Base-by-base conservation (phyloP, 257 asterid genomes). In the Sherardia arvensis region DNA sequence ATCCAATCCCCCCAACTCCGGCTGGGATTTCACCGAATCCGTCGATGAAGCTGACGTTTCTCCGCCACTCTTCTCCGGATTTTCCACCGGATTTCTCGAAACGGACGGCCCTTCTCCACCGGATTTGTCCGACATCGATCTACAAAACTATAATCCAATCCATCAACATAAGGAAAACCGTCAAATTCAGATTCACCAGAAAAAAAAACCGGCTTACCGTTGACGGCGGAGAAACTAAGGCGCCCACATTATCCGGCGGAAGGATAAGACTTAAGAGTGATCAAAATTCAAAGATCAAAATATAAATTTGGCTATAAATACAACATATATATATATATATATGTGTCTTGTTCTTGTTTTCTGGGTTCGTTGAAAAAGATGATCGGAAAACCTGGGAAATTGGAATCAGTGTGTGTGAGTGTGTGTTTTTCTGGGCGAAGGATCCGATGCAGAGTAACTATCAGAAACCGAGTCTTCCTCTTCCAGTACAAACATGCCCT, bases 391-490 rank as follows among this genome's bases (percentile, higher is more conserved):
- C 14, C 22, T 1, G 26, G 57, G 4, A n/a, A 21, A 8, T 22
- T 8, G 28, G 58, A 9, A 21, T 23, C 23, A 49, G 1, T 49
- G 56, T 49, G 58, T 21, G 28, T 38, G n/a, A 4, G 49, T 3
- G 20, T 43, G 49, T 43, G 7, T 43, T 43, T 43, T 43, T 15
- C 34, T 34, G 53, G 67, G 66, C 60, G 69, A 74, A 69, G 79
- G 72, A 74, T 74, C 79, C 79, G 67, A 74, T 69, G 79, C 69
- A n/a, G 58, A 8, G 73, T 21, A 62, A 66, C 53, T 11, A 23
- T 58, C 33, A 23, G 51, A 43, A 54, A 53, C 59, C 59, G 32
- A 66, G 26, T 67, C 67, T 33, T 33, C 22, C 40, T 57, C 69
- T 29, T 53, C 32, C 47, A 25, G 11, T 53, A 23, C 33, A 61